Conservation (phyloP, 1,139 yeast species). For the Lipomyces yarrowii region DNA sequence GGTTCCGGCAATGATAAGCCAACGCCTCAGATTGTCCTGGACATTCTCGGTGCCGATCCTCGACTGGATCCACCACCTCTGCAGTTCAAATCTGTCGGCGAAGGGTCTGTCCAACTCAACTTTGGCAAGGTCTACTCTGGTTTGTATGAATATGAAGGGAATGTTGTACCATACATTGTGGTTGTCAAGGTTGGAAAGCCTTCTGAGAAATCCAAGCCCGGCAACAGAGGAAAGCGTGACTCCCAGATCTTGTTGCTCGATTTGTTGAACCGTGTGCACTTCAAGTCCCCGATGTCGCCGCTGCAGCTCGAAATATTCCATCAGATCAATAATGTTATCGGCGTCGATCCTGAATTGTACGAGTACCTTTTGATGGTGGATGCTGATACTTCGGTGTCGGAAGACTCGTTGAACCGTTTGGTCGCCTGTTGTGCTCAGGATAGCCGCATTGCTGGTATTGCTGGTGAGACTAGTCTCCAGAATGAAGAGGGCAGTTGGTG, state of each 20-base stretch:
- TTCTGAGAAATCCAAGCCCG: conserved; percentile 47
- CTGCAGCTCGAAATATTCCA: conserved; percentile 48
- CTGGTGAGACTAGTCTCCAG: conserved; percentile 49
- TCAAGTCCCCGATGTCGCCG: conserved; percentile 48
- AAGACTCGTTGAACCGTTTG: conserved; percentile 44
- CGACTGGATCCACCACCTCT: conserved; percentile 47
- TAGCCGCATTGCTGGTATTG: conserved; percentile 46
- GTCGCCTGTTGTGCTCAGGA: conserved; percentile 45
- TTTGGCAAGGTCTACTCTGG: conserved; percentile 49
- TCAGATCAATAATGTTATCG: conserved; percentile 48
- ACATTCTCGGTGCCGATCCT: conserved; percentile 46
- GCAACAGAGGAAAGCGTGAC: conserved; percentile 51
- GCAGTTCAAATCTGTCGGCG: conserved; percentile 47
- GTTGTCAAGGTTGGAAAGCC: conserved; percentile 50
- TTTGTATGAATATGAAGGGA: conserved; percentile 48
- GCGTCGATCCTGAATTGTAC: conserved; percentile 49
- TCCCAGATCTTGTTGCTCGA: conserved; percentile 48
- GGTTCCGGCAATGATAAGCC: conserved; percentile 50
- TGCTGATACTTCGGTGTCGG: conserved; percentile 48
- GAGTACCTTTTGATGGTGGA: conserved; percentile 49
- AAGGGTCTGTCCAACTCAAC: conserved; percentile 47
- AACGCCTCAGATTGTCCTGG: conserved; percentile 48
- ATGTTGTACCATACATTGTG: conserved; percentile 49
- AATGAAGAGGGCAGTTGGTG: conserved; percentile 46
- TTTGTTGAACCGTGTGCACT: conserved; percentile 48